Conservation (phyloP, 305 asterid species). For the Fraxinus albicans region DNA sequence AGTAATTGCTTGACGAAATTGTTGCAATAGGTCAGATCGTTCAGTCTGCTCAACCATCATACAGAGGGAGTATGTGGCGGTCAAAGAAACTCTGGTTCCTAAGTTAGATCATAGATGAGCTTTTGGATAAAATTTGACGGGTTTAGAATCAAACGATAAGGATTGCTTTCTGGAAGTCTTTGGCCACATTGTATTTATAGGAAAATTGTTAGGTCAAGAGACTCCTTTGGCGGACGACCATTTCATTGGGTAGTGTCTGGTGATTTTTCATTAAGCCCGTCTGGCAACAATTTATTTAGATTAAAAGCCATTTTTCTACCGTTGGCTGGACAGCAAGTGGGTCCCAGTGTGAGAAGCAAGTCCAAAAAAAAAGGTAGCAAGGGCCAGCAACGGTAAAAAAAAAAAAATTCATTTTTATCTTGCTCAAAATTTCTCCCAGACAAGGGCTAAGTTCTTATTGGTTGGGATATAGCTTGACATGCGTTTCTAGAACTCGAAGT, state of each 20-base stretch:
- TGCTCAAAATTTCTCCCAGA: too few species aligned
- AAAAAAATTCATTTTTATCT: too few species aligned
- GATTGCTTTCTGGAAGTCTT: background rate
- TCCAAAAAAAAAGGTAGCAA: too few species aligned
- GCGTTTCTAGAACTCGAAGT: background rate
- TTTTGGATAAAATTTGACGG: background rate
- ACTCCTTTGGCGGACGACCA: background rate
- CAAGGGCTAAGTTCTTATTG: background rate
- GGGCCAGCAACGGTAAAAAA: too few species aligned
- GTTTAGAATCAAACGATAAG: background rate
- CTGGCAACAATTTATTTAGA: too few species aligned
- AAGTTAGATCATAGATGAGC: background rate
- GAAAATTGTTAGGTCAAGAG: background rate
- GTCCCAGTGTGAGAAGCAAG: too few species aligned
- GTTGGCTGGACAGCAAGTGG: too few species aligned
- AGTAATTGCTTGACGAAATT: background rate
- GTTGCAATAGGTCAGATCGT: background rate
- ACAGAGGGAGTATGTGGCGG: background rate
- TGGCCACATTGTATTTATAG: background rate
- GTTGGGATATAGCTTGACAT: background rate
- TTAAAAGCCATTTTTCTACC: too few species aligned
- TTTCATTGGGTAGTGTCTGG: background rate
- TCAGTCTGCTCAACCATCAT: background rate
- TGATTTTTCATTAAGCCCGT: background rate
- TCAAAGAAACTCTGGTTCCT: background rate